Evolutionary conservation across 2,329 filamentous ascomycete species (phyloP).

Genomic region (Phoma sp.): DNA sequence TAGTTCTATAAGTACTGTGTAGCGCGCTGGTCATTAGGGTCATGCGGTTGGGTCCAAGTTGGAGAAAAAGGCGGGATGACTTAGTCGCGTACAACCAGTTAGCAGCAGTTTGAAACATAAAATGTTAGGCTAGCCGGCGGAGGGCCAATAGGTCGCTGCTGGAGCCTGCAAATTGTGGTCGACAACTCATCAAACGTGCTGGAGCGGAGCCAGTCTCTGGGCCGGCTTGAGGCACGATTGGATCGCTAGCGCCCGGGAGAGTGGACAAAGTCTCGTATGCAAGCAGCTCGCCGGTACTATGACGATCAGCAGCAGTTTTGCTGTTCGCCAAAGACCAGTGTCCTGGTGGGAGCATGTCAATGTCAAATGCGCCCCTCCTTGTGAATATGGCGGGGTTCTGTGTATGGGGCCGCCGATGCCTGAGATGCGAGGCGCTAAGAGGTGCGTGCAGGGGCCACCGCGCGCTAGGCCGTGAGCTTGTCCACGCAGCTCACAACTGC

Average conservation of each 20-base stretch:
- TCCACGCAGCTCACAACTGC: slow-evolving; percentile 42
- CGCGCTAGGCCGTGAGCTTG: slow-evolving; percentile 23
- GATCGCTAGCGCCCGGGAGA: slow-evolving; percentile 22
- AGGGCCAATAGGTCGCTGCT: slow-evolving; percentile 37
- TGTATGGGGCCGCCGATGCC: slow-evolving; percentile 8
- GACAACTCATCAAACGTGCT: slow-evolving; percentile 48
- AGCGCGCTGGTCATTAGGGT: slow-evolving; percentile 35
- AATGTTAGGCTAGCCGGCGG: slow-evolving; percentile 36
- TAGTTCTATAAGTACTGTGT: slow-evolving; percentile 39
- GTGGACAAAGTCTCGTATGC: slow-evolving; percentile 8
- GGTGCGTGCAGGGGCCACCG: slow-evolving; percentile 1
- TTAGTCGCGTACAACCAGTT: slow-evolving; percentile 42
- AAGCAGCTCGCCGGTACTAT: slow-evolving; percentile 8
- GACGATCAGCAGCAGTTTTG: not conserved
- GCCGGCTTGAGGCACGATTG: slow-evolving; percentile 33
- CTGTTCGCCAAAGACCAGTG: not conserved
- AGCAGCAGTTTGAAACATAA: slow-evolving; percentile 46
- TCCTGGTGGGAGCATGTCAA: not conserved
- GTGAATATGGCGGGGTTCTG: slow-evolving; percentile 3
- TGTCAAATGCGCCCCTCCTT: slow-evolving; percentile 10
- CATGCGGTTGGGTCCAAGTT: slow-evolving; percentile 37
- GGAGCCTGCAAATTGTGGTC: slow-evolving; percentile 35
- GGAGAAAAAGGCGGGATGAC: slow-evolving; percentile 44
- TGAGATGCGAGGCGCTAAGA: not conserved
- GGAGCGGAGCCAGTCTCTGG: slow-evolving; percentile 33